Conservation (phyloP, 73 alveolate species). For the Paramecium primaurelia region DNA sequence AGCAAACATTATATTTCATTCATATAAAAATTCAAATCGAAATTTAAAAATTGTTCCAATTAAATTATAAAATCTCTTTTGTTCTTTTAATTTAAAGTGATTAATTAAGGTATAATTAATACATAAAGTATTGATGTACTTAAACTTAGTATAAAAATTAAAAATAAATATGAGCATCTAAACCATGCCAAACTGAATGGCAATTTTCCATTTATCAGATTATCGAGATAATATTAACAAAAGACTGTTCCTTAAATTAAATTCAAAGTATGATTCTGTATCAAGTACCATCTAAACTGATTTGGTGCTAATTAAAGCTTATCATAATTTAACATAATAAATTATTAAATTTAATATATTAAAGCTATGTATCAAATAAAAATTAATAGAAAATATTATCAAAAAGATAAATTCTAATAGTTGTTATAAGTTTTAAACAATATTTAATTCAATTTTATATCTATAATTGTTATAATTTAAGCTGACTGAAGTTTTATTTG, state of each 20-base stretch:
- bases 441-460: background rate
- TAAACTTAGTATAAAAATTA: background rate
- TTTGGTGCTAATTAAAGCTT: background rate
- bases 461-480: background rate
- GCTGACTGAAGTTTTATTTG: background rate
- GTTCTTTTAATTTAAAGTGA: background rate
- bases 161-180: background rate
- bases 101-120: background rate
- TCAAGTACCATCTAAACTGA: background rate
- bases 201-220: background rate
- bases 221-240: background rate
- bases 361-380: too few relatives aligned
- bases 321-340: background rate
- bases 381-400: too few relatives aligned
- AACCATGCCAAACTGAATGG: background rate
- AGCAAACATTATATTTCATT: too few relatives aligned
- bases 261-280: background rate
- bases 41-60: background rate
- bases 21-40: background rate
- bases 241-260: background rate
- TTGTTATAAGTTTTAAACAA: background rate
- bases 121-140: background rate
- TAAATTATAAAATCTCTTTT: background rate
- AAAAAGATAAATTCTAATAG: background rate
- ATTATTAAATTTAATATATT: background rate